Base-by-base conservation (phyloP, 345 rosid species). In the Garcia nutans region DNA sequence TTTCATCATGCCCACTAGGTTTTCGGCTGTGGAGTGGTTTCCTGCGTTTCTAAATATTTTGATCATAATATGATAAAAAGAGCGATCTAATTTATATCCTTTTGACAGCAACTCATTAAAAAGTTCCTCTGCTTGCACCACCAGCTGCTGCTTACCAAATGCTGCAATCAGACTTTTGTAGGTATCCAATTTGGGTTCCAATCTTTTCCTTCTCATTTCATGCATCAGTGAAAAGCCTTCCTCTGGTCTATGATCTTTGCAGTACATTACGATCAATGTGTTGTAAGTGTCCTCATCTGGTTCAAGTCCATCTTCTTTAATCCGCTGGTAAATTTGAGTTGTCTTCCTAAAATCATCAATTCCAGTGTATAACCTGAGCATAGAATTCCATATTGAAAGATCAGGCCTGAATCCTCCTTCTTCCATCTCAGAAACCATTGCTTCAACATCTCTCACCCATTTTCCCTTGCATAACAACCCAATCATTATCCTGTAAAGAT, bases 131-230 rank as follows among this genome's bases (percentile, higher is more conserved):
- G 97, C 97, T 79, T 91, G 90, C 73, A 82, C 88, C 55, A 87
- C 74, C 77, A 82, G 75, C 83, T 86, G 87, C 84, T 84, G 90
- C 89, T 89, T 93, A 79, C 92, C 97, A 78, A 87, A 88, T 59
- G 97, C 93, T n/a, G 97, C 83, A 82, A 95, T 92, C 84, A 95
- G 85, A 82, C 99, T 95, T 82, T 95, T 95, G 86, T 88, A 90
- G 23, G 98, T 89, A 85, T 88, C 94, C 81, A 93, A 80, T 84
- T 84, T 91, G 37, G 97, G 97, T 24, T 91, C 94, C 80, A 91
- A 82, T 73, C 92, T 88, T 61, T 71, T 41, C 65, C 79, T 83
- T 86, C 86, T 87, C 99, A 95, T 95, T 76, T 89, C 90, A 82
- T 87, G 80, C 94, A 91, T 86, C 85, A 95, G 83, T 41, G 80